Conservation (phyloP, 306 rosid species). For the Glycine latifolia region DNA sequence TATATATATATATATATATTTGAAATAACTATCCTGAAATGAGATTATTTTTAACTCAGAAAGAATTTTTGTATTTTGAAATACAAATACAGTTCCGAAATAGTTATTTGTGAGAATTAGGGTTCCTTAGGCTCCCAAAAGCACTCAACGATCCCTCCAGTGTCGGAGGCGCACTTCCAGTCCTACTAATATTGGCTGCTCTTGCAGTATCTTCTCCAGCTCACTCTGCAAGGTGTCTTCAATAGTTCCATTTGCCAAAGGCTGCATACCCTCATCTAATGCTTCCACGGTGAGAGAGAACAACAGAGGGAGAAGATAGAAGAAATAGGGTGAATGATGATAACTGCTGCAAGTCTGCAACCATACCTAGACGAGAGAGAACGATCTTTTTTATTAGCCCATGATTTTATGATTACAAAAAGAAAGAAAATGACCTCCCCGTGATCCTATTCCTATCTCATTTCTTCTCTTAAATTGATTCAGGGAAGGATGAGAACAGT, state of each 20-base stretch:
- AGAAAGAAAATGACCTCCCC: background rate
- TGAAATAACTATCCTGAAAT: too few species aligned
- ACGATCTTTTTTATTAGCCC: background rate
- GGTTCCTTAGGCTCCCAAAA: too few species aligned
- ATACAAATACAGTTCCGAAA: too few species aligned
- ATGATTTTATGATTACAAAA: background rate
- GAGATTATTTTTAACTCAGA: too few species aligned
- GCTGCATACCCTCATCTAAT: constrained; percentile 50
- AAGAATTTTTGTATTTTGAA: too few species aligned
- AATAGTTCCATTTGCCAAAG: constrained; percentile 56
- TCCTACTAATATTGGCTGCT: too few species aligned
- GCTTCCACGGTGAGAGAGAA: background rate
- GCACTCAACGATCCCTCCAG: too few species aligned
- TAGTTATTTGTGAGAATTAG: too few species aligned
- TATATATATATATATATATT: too few species aligned
- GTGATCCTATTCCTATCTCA: background rate
- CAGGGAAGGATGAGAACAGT: too few species aligned
- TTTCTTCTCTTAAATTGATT: background rate
- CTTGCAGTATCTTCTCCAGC: constrained; percentile 74
- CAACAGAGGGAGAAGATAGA: too few species aligned
- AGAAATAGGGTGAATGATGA: background rate
- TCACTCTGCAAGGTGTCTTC: constrained; percentile 78
- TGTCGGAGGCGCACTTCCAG: too few species aligned
- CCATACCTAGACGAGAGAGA: background rate
- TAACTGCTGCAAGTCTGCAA: background rate